Conservation (phyloP, 331 rosid genomes). For the Erythrophleum ivorense region DNA sequence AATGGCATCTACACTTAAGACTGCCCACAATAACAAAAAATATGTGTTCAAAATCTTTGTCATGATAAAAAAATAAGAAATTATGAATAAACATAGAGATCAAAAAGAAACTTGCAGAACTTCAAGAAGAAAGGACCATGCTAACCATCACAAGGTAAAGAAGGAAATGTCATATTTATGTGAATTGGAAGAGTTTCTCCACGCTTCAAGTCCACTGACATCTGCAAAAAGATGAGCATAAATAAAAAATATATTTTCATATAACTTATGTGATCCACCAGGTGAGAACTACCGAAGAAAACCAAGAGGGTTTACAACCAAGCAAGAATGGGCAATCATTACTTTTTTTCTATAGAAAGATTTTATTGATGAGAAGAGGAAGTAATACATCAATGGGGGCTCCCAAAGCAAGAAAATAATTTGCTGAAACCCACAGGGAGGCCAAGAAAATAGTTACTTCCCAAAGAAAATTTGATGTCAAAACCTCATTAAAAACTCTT, state of each 20-base stretch:
- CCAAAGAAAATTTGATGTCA: background rate
- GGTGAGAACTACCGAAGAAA: conserved; percentile 3
- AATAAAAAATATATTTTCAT: background rate
- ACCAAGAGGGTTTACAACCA: conserved; percentile 2
- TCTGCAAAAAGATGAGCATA: conserved; percentile 54
- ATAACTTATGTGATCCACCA: conserved; percentile 10
- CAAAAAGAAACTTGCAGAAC: conserved; percentile 15
- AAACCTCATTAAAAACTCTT: background rate
- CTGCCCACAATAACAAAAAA: conserved; percentile 52
- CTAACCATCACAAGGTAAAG: conserved; percentile 97
- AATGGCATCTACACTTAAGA: conserved; percentile 91
- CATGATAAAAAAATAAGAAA: conserved; percentile 5
- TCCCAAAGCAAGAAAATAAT: background rate
- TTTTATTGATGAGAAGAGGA: background rate
- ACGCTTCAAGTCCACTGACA: conserved; percentile 96
- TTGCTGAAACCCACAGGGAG: background rate
- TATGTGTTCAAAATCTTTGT: conserved; percentile 34
- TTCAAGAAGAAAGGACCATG: conserved; percentile 24
- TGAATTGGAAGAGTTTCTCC: conserved; percentile 98
- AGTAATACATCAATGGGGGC: background rate
- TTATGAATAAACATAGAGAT: background rate
- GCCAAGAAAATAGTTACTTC: background rate
- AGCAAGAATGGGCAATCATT: background rate
- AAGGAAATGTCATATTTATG: conserved; percentile 91
- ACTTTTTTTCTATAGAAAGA: background rate